Evolutionary conservation across 257 asterid species (phyloP), one percentile per base, ranked within the genome.

Genomic region (Leptodermis oblonga): DNA sequence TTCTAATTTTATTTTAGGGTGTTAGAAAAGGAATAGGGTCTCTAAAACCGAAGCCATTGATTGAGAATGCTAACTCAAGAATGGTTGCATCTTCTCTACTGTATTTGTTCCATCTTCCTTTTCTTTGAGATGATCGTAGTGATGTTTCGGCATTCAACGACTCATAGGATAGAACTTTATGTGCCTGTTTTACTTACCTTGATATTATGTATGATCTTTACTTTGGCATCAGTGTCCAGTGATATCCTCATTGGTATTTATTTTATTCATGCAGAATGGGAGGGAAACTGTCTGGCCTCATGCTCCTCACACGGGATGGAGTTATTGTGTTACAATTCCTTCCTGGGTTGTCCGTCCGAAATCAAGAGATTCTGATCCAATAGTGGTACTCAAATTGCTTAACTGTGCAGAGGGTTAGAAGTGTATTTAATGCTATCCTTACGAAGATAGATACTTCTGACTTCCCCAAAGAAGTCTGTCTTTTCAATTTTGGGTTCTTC

Each of bases 341-440:
- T 94, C 99, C 51, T 91, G 99, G 99, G 89, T 86, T 63, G 90
- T 85, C 70, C 90, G 86, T 69, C 96, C 99, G 68, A 91, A 94
- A 76, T 85, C 99, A n/a, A 84, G 78, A 82, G 96, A 91, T 80
- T 87, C 99, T 61, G 99, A 91, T 64, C 94, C 98, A 31, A 79
- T 88, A 70, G 99, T 94, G 97, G 99, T 94, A 91, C 48, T 72
- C 77, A 75, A 60, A 76, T 55, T 54, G 62, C 72, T 81, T 52
- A 34, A 73, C 68, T 63, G 54, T 68, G 72, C 41, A 22, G 26
- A 70, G 61, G 51, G 36, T 73, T 76, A 49, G 71, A 56, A 67
- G 68, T 67, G 70, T 41, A 43, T 70, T 78, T 39, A 14, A 56
- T 77, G 67, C 67, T 70, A 39, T 76, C 64, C 52, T 73, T 74